These are phyloP conservation scores for Aspergillus sp. DNA, from an alignment of 2,329 filamentous ascomycete species.

Conservation along the genomic window DNA sequence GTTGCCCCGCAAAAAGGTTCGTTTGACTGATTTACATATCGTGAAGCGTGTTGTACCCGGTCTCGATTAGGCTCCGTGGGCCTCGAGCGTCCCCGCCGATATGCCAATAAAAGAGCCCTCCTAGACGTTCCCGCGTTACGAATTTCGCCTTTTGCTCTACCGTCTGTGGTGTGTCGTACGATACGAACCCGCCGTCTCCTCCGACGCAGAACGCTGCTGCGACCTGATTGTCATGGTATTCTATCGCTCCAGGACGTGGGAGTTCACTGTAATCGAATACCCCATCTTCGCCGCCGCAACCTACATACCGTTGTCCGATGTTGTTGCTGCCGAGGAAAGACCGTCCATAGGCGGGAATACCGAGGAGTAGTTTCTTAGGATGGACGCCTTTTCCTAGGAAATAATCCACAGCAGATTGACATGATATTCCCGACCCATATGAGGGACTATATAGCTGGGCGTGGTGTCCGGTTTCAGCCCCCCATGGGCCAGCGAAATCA, in stretches of 20 bases:
- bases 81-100: conserved; percentile 68
- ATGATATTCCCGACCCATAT: conserved; percentile 52
- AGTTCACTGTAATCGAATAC: conserved; percentile 73
- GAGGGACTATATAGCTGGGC: conserved; percentile 67
- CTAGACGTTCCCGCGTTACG: conserved; percentile 69
- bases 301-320: conserved; percentile 61
- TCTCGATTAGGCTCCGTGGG: conserved; percentile 58
- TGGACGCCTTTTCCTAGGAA: conserved; percentile 67
- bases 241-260: conserved; percentile 61
- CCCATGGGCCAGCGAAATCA: conserved; percentile 75
- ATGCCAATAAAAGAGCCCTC: conserved; percentile 79
- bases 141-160: conserved; percentile 74
- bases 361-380: conserved; percentile 69
- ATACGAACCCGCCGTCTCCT: conserved; percentile 73
- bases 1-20: too few relatives aligned
- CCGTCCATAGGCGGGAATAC: conserved; percentile 73
- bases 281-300: conserved; percentile 61
- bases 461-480: conserved; percentile 67
- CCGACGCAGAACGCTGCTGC: conserved; percentile 70
- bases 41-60: conserved; percentile 58
- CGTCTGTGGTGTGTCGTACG: conserved; percentile 76
- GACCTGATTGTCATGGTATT: conserved; percentile 65
- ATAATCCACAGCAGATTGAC: conserved; percentile 66
- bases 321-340: conserved; percentile 68
- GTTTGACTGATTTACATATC: conserved; percentile 35